These are phyloP conservation scores for Collybiopsis confluens DNA, from an alignment of 768 basidiomycete species.

Conservation along the genomic window DNA sequence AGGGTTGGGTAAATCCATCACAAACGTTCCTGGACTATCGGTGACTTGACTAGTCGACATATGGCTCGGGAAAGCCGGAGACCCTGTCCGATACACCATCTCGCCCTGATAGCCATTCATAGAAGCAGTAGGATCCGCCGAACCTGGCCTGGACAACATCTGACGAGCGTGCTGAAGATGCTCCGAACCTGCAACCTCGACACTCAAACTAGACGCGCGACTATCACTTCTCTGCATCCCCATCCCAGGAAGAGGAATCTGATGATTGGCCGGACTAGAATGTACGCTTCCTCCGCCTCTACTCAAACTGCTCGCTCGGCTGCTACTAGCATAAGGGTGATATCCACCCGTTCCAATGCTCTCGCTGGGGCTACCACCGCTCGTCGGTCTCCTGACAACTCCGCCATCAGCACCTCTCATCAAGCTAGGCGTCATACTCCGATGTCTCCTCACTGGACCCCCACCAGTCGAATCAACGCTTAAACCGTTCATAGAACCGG, in stretches of 20 bases:
- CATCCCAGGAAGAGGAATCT: slow-evolving; percentile 18
- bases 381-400: slow-evolving; percentile 14
- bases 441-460: slow-evolving; percentile 66
- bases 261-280: slow-evolving; percentile 37
- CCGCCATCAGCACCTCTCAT: slow-evolving; percentile 43
- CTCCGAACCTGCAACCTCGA: slow-evolving; percentile 29
- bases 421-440: slow-evolving; percentile 74
- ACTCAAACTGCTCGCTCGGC: slow-evolving; percentile 4
- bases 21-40: slow-evolving; percentile 4
- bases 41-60: slow-evolving; percentile 2
- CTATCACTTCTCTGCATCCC: slow-evolving; percentile 24
- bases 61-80: slow-evolving; percentile 27
- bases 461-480: slow-evolving; percentile 23
- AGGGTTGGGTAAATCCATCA: slow-evolving; percentile 4
- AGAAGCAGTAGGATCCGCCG: slow-evolving; percentile 9
- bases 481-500: slow-evolving; percentile 1
- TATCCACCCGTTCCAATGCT: slow-evolving; percentile 37
- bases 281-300: slow-evolving; percentile 9
- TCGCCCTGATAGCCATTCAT: slow-evolving; percentile 23
- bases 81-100: slow-evolving; percentile 35
- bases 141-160: slow-evolving; percentile 10
- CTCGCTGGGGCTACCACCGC: neutral
- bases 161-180: slow-evolving; percentile 5
- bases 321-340: slow-evolving; percentile 46
- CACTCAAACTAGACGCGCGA: slow-evolving; percentile 12